Conservation (phyloP, 2,329 filamentous ascomycete genomes). For the Cladosporium sp. region DNA sequence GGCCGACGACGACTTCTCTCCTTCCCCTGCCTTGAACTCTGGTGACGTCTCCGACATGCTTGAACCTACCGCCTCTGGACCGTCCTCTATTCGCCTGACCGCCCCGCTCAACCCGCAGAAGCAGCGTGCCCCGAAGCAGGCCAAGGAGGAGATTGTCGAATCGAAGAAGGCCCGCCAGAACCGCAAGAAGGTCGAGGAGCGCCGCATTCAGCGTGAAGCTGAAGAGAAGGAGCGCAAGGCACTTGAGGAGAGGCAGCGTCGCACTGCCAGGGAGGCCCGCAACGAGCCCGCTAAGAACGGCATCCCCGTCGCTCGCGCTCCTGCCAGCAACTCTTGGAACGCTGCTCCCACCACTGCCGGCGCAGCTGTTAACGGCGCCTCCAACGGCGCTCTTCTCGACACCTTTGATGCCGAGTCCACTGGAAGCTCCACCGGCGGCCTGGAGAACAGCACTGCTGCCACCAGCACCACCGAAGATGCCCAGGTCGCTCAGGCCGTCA, state of each 20-base stretch:
- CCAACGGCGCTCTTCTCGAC: conserved; percentile 46
- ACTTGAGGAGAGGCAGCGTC: conserved; percentile 79
- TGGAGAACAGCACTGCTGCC: conserved; percentile 40
- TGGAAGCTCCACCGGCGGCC: conserved; percentile 42
- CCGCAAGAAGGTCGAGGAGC: conserved; percentile 80
- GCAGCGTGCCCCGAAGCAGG: conserved; percentile 60
- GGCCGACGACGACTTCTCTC: conserved; percentile 78
- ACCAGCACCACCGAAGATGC: conserved; percentile 55
- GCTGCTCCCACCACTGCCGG: conserved; percentile 28
- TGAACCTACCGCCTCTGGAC: conserved; percentile 67
- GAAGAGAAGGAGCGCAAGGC: conserved; percentile 76
- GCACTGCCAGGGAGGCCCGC: conserved; percentile 77
- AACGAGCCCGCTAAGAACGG: conserved; percentile 83
- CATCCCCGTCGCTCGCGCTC: conserved; percentile 49
- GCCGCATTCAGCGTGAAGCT: conserved; percentile 72
- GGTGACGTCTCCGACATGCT: conserved; percentile 90
- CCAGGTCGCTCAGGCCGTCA: conserved; percentile 56
- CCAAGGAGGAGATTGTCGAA: conserved; percentile 66
- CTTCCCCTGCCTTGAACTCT: conserved; percentile 65
- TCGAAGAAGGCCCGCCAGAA: conserved; percentile 97
- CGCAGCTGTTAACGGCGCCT: conserved; percentile 24
- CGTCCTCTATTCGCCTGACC: conserved; percentile 77
- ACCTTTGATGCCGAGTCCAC: conserved; percentile 52
- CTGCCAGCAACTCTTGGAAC: conserved; percentile 58
- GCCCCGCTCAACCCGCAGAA: conserved; percentile 59